Percentiles rank a stretch among this genome's conserved stretches.
Evolutionary conservation across 495 filamentous ascomycete genomes (phyloP).

Genomic region (Bombardia bombarda): DNA sequence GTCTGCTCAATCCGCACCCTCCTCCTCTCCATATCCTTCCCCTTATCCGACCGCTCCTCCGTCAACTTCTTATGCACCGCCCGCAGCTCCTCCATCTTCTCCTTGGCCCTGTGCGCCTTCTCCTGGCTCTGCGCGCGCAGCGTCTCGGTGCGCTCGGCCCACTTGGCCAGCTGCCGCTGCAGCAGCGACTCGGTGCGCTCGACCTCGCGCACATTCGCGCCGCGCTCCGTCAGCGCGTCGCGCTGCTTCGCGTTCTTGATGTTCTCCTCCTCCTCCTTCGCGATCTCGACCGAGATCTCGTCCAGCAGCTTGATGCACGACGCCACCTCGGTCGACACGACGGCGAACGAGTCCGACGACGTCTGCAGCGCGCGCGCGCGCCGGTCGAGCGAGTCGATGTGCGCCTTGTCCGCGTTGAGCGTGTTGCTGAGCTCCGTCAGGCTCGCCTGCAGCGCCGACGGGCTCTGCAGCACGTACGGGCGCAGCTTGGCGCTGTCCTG

Average conservation of each 20-base stretch:
- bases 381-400: conserved; percentile 80
- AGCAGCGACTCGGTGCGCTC: conserved; percentile 79
- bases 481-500: conserved; percentile 82
- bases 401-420: conserved; percentile 64
- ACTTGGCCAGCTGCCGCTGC: conserved; percentile 73
- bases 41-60: conserved; percentile 77
- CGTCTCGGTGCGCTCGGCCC: conserved; percentile 76
- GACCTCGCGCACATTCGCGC: conserved; percentile 82
- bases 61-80: conserved; percentile 70
- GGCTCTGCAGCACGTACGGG: conserved; percentile 85
- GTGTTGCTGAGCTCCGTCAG: conserved; percentile 73
- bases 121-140: conserved; percentile 68
- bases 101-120: conserved; percentile 70
- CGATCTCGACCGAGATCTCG: conserved; percentile 72
- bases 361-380: conserved; percentile 85
- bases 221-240: conserved; percentile 78
- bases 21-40: conserved; percentile 81
- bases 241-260: conserved; percentile 68
- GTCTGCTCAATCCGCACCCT: conserved; percentile 92
- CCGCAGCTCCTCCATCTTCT: conserved; percentile 84
- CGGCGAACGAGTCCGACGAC: conserved; percentile 76
- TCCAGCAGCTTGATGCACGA: conserved; percentile 82
- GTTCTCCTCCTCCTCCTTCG: conserved; percentile 85
- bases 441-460: conserved; percentile 70
- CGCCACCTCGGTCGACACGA: conserved; percentile 74